phyloP scores from a whole-genome alignment of 2,329 filamentous ascomycete genomes.

The Phialocephala subalpina region DNA sequence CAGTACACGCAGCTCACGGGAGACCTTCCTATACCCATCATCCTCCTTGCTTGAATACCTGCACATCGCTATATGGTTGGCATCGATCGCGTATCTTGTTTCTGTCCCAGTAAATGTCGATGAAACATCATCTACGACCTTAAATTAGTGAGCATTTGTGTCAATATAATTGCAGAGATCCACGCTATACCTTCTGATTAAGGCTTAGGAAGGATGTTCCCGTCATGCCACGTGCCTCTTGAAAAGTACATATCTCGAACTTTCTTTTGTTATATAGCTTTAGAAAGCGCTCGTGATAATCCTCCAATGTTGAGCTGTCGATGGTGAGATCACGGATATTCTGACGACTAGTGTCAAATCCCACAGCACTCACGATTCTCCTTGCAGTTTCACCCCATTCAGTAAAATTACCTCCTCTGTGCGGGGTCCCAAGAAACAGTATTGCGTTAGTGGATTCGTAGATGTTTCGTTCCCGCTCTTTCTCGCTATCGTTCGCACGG shows the following conservation, averaged over 20 bases:
- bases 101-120: background rate
- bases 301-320: background rate
- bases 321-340: background rate
- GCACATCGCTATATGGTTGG: background rate
- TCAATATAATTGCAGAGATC: background rate
- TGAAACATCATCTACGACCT: background rate
- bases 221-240: background rate
- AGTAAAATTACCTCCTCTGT: background rate
- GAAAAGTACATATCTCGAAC: background rate
- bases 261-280: background rate
- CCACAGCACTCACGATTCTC: background rate
- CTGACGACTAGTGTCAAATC: background rate
- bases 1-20: too few relatives aligned
- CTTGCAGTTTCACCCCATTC: background rate
- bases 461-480: background rate
- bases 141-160: background rate
- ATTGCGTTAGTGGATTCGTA: background rate
- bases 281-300: background rate
- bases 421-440: background rate
- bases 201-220: background rate
- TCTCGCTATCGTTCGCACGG: background rate
- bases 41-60: background rate
- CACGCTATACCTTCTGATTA: background rate
- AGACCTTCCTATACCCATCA: conserved; percentile 1
- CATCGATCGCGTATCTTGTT: background rate